Evolutionary conservation across 805 yeast genomes (phyloP), one percentile per base, ranked within the genome.

Genomic region (Starmera quercuum): DNA sequence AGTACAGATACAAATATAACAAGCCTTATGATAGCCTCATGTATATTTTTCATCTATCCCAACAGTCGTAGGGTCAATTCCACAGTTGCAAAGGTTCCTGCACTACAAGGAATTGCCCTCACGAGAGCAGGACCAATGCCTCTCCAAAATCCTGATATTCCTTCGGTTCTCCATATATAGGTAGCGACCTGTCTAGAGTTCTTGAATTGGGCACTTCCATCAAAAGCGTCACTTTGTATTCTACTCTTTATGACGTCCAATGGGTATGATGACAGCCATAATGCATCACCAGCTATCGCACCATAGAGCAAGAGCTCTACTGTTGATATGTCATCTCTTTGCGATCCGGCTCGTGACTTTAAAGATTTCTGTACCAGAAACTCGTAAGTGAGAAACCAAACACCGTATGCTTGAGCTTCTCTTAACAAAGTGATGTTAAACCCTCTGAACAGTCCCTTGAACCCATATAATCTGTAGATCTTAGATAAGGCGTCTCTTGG

Each of bases 181-280:
- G 17, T 30, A 45, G 64, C 57, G 7, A 73, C 73, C 24, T 61
- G 55, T 18, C 49, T 41, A 1, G 66, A 53, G 11, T 68, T 75
- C 5, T 48, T 40, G 39, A 71, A 75, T 41, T 58, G 62, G 7
- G 71, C 62, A 7, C 46, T 48, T 0, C 43, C 25, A 0, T 72
- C 75, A 46, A 75, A 73, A 8, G 51, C 49, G 44, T 75, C 79
- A 37, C 82, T 73, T 59, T 92, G 98, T 56, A 90, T 64, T 39
- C 78, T 78, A 20, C 96, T 84, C 64, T 92, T 92, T 50, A 92
- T 63, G 4, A 92, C 92, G 58, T 92, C 98, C 18, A 88, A 62
- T 11, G 97, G 98, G 54, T 88, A 90, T 12, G 79, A 72, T 17
- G 80, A 68, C 12, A 77, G 55, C 98, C 98, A 90, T 61, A 90